Percentiles rank a stretch among this genome's conserved stretches.
Evolutionary conservation across 495 filamentous ascomycete species (phyloP).

Genomic region (Articulospora tetracladia): DNA sequence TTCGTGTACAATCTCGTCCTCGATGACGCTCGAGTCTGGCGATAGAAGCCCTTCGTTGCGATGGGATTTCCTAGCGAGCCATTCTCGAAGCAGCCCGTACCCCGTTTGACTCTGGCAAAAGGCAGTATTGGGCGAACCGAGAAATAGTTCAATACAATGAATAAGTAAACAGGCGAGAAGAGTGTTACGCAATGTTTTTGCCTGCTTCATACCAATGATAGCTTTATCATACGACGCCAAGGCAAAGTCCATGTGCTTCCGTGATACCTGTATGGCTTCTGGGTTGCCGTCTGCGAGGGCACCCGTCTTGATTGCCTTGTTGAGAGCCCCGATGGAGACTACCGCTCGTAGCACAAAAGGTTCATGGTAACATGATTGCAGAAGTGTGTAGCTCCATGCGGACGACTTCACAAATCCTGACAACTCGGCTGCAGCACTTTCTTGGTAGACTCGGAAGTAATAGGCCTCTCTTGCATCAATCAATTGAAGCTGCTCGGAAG

Average conservation of each 20-base stretch:
- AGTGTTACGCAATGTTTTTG: slow-evolving; percentile 1
- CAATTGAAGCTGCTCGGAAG: slow-evolving; percentile 2
- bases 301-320: slow-evolving; percentile 1
- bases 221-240: slow-evolving; percentile 8
- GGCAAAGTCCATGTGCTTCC: slow-evolving; percentile 7
- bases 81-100: slow-evolving; percentile 4
- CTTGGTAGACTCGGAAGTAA: slow-evolving; percentile 7
- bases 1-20: slow-evolving; percentile 10
- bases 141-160: slow-evolving; percentile 8
- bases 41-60: slow-evolving; percentile 1
- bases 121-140: slow-evolving; percentile 5
- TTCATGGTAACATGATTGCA: slow-evolving; percentile 6
- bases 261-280: background rate
- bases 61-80: background rate
- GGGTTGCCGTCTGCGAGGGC: background rate
- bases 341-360: slow-evolving; percentile 5
- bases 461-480: slow-evolving; percentile 3
- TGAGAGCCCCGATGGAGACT: slow-evolving; percentile 7
- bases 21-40: slow-evolving; percentile 4
- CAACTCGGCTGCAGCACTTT: slow-evolving; percentile 2
- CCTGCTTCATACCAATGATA: slow-evolving; percentile 4
- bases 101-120: slow-evolving; percentile 5
- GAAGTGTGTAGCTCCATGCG: slow-evolving; percentile 7
- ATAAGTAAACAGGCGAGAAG: slow-evolving; percentile 9
- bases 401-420: background rate